Conservation (phyloP, 257 asterid genomes). For the Nicotiana tomentosiformis region DNA sequence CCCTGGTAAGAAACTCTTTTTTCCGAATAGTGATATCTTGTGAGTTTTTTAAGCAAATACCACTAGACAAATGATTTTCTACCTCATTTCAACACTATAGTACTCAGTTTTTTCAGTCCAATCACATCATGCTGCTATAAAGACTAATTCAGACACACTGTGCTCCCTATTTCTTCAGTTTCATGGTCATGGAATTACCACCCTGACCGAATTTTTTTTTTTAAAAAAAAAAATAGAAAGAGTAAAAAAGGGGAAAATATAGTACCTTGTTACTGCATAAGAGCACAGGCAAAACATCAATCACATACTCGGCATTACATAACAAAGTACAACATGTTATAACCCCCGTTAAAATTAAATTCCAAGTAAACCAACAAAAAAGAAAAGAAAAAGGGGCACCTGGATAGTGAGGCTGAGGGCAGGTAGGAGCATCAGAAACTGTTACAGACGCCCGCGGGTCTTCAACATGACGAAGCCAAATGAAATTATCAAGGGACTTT, state of each 20-base stretch:
- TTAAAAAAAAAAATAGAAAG: not conserved
- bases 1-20: not conserved
- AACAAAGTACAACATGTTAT: not conserved
- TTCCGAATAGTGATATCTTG: not conserved
- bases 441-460: conserved; percentile 33
- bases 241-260: not conserved
- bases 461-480: conserved; percentile 80
- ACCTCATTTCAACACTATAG: not conserved
- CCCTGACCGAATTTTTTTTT: not conserved
- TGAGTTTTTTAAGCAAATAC: not conserved
- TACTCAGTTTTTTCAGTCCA: not conserved
- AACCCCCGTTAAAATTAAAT: not conserved
- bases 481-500: conserved; percentile 57
- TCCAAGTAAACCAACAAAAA: not conserved
- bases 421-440: conserved; percentile 32
- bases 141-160: not conserved
- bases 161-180: not conserved
- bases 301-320: not conserved
- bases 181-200: not conserved
- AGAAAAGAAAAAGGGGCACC: conserved; percentile 23
- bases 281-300: not conserved
- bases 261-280: not conserved
- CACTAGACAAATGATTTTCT: not conserved
- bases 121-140: not conserved
- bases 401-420: conserved; percentile 87